Conservation (phyloP, 192 early-diverging fungal species). For the Coemansia sp. region DNA sequence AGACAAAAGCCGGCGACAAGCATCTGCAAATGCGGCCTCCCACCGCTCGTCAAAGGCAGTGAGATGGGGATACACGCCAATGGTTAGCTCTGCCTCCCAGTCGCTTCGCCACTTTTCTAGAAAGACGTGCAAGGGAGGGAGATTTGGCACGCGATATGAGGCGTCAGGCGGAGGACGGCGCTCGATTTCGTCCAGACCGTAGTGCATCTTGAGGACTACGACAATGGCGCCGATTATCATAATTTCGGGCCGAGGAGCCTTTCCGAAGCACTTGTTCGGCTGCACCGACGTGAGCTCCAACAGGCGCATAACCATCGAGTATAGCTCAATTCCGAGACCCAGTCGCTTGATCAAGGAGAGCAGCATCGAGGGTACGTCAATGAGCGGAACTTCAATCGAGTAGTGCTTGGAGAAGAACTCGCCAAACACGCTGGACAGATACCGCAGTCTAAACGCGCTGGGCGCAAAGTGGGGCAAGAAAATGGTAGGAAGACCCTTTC, state of each 20-base stretch:
- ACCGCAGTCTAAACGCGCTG: slow-evolving; percentile 6
- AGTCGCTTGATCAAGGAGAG: slow-evolving; percentile 31
- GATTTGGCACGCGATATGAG: slow-evolving; percentile 1
- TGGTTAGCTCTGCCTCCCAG: slow-evolving; percentile 39
- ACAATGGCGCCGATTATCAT: slow-evolving; percentile 24
- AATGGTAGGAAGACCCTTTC: slow-evolving; percentile 15
- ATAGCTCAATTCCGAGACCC: slow-evolving; percentile 21
- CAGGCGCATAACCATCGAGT: slow-evolving; percentile 34
- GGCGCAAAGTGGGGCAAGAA: slow-evolving; percentile 22
- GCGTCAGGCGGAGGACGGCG: slow-evolving; percentile 4
- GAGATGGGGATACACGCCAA: slow-evolving; percentile 28
- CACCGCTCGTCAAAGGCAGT: slow-evolving; percentile 29
- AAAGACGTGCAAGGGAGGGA: slow-evolving; percentile 39
- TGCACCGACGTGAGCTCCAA: slow-evolving; percentile 15
- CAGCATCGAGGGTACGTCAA: slow-evolving; percentile 20
- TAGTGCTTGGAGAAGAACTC: slow-evolving; percentile 28
- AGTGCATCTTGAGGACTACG: slow-evolving; percentile 48
- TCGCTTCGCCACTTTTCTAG: slow-evolving; percentile 32
- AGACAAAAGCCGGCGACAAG: slow-evolving; percentile 26
- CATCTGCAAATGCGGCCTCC: slow-evolving; percentile 29
- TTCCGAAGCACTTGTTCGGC: neutral
- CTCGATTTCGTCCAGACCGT: slow-evolving; percentile 54
- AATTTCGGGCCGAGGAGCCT: neutral
- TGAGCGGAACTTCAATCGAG: slow-evolving; percentile 19
- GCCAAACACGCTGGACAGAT: slow-evolving; percentile 11